Evolutionary conservation across 495 filamentous ascomycete genomes (phyloP).

Genomic region (Aspergillus affinis): DNA sequence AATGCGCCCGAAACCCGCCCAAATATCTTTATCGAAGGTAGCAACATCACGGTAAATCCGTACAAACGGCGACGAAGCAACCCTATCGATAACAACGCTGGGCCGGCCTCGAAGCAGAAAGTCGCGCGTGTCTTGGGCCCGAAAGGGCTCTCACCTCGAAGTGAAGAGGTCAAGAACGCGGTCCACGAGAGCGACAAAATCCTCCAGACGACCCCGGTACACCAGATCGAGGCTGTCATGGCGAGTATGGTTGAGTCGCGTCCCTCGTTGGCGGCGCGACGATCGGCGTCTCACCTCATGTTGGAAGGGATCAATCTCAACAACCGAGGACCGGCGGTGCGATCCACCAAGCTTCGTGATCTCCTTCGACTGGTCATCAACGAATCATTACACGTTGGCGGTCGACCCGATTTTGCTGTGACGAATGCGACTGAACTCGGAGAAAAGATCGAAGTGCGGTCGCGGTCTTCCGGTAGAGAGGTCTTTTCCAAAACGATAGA

Average conservation of each 20-base stretch:
- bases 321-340: constrained; percentile 40
- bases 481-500: constrained; percentile 61
- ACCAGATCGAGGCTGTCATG: constrained; percentile 44
- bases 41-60: constrained; percentile 44
- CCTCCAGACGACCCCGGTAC: constrained; percentile 39
- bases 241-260: constrained; percentile 42
- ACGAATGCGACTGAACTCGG: constrained; percentile 60
- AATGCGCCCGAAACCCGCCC: constrained; percentile 32
- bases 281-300: constrained; percentile 42
- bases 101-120: constrained; percentile 40
- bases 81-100: constrained; percentile 34
- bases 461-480: constrained; percentile 58
- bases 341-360: constrained; percentile 63
- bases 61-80: constrained; percentile 52
- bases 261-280: constrained; percentile 41
- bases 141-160: constrained; percentile 49
- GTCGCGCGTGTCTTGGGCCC: constrained; percentile 33
- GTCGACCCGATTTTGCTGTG: constrained; percentile 67
- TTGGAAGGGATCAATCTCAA: constrained; percentile 49
- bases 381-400: constrained; percentile 69
- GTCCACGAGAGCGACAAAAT: constrained; percentile 52
- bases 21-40: constrained; percentile 45
- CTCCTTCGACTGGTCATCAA: constrained; percentile 67
- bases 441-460: constrained; percentile 66
- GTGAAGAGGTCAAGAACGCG: constrained; percentile 47